Percentiles rank a stretch among this genome's conserved stretches.
Evolutionary conservation across 768 basidiomycete species (phyloP).

Genomic region (Mycena rosella): DNA sequence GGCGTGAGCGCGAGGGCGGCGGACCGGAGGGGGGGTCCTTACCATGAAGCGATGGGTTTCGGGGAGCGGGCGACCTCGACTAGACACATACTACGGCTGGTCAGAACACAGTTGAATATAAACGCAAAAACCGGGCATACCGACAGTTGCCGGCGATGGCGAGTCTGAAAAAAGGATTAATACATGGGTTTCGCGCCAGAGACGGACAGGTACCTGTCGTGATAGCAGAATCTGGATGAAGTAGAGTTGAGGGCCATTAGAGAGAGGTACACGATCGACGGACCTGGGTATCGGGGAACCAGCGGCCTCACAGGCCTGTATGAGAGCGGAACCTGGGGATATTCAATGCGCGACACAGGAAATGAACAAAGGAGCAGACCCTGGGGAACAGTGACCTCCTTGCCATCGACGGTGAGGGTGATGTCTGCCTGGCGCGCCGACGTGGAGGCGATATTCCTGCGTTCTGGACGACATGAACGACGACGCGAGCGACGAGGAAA

Average conservation of each 20-base stretch:
- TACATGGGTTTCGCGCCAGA: conserved; percentile 13
- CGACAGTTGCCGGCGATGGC: conserved; percentile 98
- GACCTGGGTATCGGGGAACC: conserved; percentile 86
- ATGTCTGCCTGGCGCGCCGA: conserved; percentile 80
- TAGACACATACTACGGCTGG: conserved; percentile 86
- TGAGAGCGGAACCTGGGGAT: conserved; percentile 86
- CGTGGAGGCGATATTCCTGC: conserved; percentile 74
- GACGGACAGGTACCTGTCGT: conserved; percentile 74
- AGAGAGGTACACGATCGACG: conserved; percentile 30
- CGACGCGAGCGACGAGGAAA: conserved; percentile 19
- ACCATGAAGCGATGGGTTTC: conserved; percentile 96
- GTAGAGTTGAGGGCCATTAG: conserved; percentile 36
- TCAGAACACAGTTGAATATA: neutral
- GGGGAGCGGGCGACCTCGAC: conserved; percentile 97
- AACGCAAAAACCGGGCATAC: conserved; percentile 2
- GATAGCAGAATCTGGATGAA: conserved; percentile 78
- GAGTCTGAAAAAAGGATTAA: conserved; percentile 62
- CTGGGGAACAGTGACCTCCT: conserved; percentile 97
- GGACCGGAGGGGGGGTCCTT: conserved; percentile 27
- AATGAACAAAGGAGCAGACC: conserved; percentile 63
- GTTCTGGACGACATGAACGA: conserved; percentile 53
- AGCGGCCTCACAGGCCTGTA: conserved; percentile 95
- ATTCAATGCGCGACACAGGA: conserved; percentile 15
- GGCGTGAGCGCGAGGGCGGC: conserved; percentile 4
- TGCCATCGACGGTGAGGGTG: conserved; percentile 95